A percentile compares a stretch with the other conserved stretches of the same genome.
Conservation (phyloP, 108 stramenopile genomes). For the Nannochloropsis oceanica region DNA sequence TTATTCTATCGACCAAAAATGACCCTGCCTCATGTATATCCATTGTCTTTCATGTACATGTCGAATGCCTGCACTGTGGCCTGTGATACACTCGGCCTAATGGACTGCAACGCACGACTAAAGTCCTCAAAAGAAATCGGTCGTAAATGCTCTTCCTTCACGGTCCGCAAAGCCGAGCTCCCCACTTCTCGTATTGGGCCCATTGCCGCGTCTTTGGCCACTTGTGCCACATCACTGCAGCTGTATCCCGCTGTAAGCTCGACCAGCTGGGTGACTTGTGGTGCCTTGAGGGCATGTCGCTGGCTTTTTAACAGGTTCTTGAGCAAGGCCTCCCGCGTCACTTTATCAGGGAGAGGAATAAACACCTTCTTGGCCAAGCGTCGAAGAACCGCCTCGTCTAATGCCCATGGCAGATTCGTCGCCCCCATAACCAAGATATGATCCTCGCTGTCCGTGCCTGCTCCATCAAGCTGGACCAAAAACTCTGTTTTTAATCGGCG, state of each 20-base stretch:
- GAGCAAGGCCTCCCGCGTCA: conserved; percentile 49
- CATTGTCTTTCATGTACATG: not conserved
- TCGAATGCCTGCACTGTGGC: not conserved
- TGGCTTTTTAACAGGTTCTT: conserved; percentile 63
- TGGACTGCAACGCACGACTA: conserved; percentile 48
- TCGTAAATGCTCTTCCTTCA: conserved; percentile 54
- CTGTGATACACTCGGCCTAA: conserved; percentile 58
- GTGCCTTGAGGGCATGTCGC: conserved; percentile 48
- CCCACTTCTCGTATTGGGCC: conserved; percentile 77
- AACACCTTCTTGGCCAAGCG: conserved; percentile 58
- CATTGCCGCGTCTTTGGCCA: conserved; percentile 83
- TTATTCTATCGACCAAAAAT: no score
- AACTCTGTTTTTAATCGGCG: conserved; percentile 93
- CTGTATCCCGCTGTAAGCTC: not conserved
- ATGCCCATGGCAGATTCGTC: conserved; percentile 79
- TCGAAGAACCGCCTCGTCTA: conserved; percentile 67
- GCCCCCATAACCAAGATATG: conserved; percentile 55
- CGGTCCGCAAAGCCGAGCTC: conserved; percentile 23
- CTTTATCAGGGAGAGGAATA: conserved; percentile 53
- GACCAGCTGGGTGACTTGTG: conserved; percentile 53
- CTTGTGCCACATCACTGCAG: conserved; percentile 65
- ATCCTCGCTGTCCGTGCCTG: conserved; percentile 21
- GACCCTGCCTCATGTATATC: not conserved
- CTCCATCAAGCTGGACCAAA: conserved; percentile 78
- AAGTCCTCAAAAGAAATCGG: conserved; percentile 78